Evolutionary conservation across 352 stramenopile genomes (phyloP), one percentile per base, ranked within the genome.

Genomic region (Pythium phragmiticola): DNA sequence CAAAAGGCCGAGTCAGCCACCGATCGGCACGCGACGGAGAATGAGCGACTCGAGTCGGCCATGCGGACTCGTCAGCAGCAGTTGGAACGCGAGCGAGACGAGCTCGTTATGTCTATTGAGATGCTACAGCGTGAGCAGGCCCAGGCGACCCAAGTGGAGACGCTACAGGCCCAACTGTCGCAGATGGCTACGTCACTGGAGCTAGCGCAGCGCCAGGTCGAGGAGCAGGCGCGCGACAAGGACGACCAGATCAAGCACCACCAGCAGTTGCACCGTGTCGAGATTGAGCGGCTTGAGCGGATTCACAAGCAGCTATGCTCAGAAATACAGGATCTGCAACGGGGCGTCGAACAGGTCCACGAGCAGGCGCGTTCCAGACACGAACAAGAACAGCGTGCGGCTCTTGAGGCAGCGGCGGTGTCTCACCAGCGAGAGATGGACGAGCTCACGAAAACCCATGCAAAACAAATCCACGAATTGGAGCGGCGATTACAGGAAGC

Each of bases 21-120:
- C 30, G 64, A 73, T 51, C 23, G 50, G 23, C 65, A 54, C 19
- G 17, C 57, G 16, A 49, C 51, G 8, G 67, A 77, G 21, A 64
- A 55, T 48, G 68, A 83, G 60, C 57, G 23, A 0, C 51, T 80
- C 16, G 66, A 71, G 45, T 59, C 67, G 17, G 54, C 80, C 21
- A 37, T 72, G 14, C 28, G 28, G 7, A 54, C 64, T 3, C 65
- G 59, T 11, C 36, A 69, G 54, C 48, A 73, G 19, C 61, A 73
- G 52, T 59, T 45, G 47, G 47, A 59, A 23, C 46, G 21, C 2
- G 53, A 68, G 17, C 43, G 53, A 36, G 52, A 68, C 12, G 16
- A 30, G 6, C 36, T 63, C 17, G 19, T 48, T 4, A 17, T 45
- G 17, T 37, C 52, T 1, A 36, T 58, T 7, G 52, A 58, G 21